Conservation (phyloP, 768 basidiomycete species). For the Macrocybe gigantea region DNA sequence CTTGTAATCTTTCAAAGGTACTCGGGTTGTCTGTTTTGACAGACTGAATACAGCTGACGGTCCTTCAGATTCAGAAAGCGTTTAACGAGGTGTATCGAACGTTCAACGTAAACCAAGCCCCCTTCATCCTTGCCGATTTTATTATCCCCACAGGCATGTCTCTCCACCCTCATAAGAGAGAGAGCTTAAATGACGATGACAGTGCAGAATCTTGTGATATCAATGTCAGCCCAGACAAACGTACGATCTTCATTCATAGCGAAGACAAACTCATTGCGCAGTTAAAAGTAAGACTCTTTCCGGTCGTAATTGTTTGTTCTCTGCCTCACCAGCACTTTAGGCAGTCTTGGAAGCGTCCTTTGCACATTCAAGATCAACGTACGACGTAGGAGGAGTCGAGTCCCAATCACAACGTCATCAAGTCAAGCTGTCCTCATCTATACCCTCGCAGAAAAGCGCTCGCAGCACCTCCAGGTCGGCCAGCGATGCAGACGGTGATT, state of each 20-base stretch:
- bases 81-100: conserved; percentile 91
- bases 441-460: too few species aligned
- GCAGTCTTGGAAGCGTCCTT: conserved; percentile 62
- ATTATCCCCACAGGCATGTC: conserved; percentile 69
- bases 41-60: background rate
- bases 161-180: background rate
- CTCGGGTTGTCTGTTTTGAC: background rate
- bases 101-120: conserved; percentile 67
- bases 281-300: conserved; percentile 53
- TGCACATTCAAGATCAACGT: conserved; percentile 69
- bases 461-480: too few species aligned
- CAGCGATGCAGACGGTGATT: too few species aligned
- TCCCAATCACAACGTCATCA: conserved; percentile 1
- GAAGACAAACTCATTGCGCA: conserved; percentile 74
- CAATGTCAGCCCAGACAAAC: conserved; percentile 95
- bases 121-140: conserved; percentile 82
- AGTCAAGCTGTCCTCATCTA: too few species aligned
- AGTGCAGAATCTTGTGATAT: conserved; percentile 74
- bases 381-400: conserved; percentile 32
- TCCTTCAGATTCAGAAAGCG: conserved; percentile 70
- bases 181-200: background rate
- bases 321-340: conserved; percentile 30
- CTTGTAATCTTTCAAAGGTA: conserved; percentile 76
- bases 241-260: conserved; percentile 89
- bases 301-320: background rate